Percentiles rank a stretch among this genome's conserved stretches.
phyloP scores from a whole-genome alignment of 2,329 filamentous ascomycete genomes.

The Aspergillus pseudotamarii region DNA sequence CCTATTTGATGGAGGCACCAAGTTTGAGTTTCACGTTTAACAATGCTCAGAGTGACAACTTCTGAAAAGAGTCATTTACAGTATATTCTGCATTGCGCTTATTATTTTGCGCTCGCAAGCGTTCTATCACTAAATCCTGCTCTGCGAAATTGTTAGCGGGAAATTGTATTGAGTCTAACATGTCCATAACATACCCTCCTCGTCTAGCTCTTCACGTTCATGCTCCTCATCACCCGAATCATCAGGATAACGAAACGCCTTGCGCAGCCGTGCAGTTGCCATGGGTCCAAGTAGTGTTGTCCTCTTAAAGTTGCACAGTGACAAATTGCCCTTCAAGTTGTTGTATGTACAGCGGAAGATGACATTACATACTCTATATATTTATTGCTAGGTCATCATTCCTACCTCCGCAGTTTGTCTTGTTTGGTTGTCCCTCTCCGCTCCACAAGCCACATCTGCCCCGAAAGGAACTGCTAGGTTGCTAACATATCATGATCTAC shows the following conservation, averaged over 20 bases:
- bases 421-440: conserved; percentile 17
- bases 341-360: neutral
- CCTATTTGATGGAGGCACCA: conserved; percentile 16
- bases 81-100: conserved; percentile 43
- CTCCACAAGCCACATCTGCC: neutral
- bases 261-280: conserved; percentile 68
- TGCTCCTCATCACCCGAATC: conserved; percentile 59
- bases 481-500: neutral
- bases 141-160: conserved; percentile 29
- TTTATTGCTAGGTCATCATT: neutral
- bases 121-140: conserved; percentile 45
- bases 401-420: conserved; percentile 18
- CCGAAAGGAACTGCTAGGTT: neutral
- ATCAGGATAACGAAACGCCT: conserved; percentile 74
- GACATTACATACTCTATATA: neutral
- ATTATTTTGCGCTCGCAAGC: conserved; percentile 41
- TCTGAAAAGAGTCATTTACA: conserved; percentile 29
- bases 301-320: neutral
- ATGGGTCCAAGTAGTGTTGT: conserved; percentile 31
- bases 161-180: conserved; percentile 3
- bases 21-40: neutral
- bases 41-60: neutral
- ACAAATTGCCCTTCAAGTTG: neutral
- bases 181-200: conserved; percentile 62
- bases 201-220: conserved; percentile 68